A percentile compares a stretch with the other conserved stretches of the same genome.
Evolutionary conservation across 805 yeast species (phyloP).

Genomic region (Candida coquimbonensis): DNA sequence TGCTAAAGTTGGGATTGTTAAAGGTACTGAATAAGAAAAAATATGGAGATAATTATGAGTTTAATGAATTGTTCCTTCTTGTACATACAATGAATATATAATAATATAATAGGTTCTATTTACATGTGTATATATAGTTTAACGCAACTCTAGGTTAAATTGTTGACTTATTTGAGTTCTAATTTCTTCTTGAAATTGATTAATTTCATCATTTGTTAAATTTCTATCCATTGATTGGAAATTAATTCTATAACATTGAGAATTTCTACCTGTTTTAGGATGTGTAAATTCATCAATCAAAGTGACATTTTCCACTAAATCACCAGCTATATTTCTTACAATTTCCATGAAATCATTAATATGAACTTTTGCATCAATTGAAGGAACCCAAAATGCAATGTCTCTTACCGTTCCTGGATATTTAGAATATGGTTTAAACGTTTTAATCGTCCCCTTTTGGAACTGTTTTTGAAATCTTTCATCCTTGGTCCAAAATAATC

Average conservation of each 20-base stretch:
- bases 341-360: slow-evolving; percentile 92
- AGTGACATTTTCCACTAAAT: slow-evolving; percentile 79
- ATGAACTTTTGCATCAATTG: slow-evolving; percentile 37
- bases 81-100: slow-evolving; percentile 5
- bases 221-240: slow-evolving; percentile 96
- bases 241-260: slow-evolving; percentile 83
- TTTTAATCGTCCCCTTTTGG: slow-evolving; percentile 50
- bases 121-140: neutral
- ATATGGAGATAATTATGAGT: neutral
- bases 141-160: slow-evolving; percentile 54
- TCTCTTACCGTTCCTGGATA: slow-evolving; percentile 85
- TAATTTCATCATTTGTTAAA: slow-evolving; percentile 79
- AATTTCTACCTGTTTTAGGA: slow-evolving; percentile 69
- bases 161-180: slow-evolving; percentile 45
- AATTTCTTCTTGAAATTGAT: slow-evolving; percentile 60
- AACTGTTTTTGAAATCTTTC: slow-evolving; percentile 74
- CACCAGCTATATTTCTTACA: slow-evolving; percentile 79
- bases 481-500: slow-evolving; percentile 87
- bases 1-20: slow-evolving; percentile 50
- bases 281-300: slow-evolving; percentile 78
- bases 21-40: slow-evolving; percentile 26
- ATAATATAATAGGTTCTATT: neutral
- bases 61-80: slow-evolving; percentile 5
- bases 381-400: slow-evolving; percentile 84
- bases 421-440: slow-evolving; percentile 83